Evolutionary conservation across 495 filamentous ascomycete species (phyloP), one percentile per base, ranked within the genome.

Genomic region (Penicillium canescens): DNA sequence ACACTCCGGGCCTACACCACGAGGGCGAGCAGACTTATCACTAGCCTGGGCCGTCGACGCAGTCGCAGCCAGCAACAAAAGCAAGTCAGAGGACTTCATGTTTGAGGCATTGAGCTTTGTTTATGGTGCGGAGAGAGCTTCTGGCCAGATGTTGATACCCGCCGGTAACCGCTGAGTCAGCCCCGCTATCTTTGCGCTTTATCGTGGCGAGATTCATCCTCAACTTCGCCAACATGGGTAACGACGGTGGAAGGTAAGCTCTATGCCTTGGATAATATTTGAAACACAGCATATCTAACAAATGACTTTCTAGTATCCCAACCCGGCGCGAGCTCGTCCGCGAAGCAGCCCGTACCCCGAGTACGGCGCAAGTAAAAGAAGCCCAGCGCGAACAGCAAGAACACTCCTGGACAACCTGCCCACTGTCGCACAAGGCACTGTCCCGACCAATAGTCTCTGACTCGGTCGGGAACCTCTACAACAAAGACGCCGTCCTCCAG

Each of bases 281-380:
- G 16, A 44, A 18, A 24, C 31, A 24, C 46, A 38, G 54, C 49
- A 48, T 10, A 50, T 6, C 12, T 24, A 13, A 36, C 21, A 20
- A 1, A 20, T n/a, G 0, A 3, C 21, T 9, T 20, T 38, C 12
- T 33, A 88, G 86, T 66, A 99, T 99, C 54, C 94, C 94, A 11
- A 97, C 86, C 43, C 90, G 94, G 28, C 88, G 94, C 47, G 94
- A 99, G 68, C 88, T 99, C 33, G 94, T 98, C 70, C 91, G 92
- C 61, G 85, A 89, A 68, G 90, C 92, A 33, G 89, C 91, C 24
- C 86, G 87, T 42, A 78, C 80, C 34, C 90, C 88, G 24, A 95
- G 86, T 34, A 86, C 90, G n/a, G 86, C 89, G 36, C 89, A 98
- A 73, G 68, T 96, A 9, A 98, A 97, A 74, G 92, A 92, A 61